A percentile compares a stretch with the other conserved stretches of the same genome.
Conservation (phyloP, 257 asterid genomes). For the Salvia rosmarinus region DNA sequence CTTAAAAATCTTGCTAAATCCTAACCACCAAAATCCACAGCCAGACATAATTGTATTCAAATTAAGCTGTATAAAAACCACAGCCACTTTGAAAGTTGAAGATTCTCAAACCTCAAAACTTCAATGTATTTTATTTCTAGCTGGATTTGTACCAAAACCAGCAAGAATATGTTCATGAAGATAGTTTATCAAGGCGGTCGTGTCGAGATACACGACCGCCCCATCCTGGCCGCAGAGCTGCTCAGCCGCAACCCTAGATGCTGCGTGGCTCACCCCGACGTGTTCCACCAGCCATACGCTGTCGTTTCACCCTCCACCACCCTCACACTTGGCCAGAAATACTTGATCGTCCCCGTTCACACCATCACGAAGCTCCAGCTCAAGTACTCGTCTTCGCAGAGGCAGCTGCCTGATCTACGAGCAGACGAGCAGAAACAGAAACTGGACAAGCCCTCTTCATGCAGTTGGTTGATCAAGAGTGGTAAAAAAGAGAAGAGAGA, state of each 20-base stretch:
- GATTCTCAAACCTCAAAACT: not conserved
- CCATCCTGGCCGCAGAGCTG: conserved; percentile 52
- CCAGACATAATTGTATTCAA: not conserved
- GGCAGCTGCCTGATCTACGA: not conserved
- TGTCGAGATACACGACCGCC: conserved; percentile 63
- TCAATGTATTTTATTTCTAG: conserved; percentile 36
- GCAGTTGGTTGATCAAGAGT: conserved; percentile 31
- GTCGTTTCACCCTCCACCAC: conserved; percentile 53
- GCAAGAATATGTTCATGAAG: conserved; percentile 51
- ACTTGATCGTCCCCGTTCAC: conserved; percentile 56
- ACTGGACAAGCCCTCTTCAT: conserved; percentile 6
- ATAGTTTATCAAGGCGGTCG: conserved; percentile 68
- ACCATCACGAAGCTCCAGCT: conserved; percentile 57
- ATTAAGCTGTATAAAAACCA: not conserved
- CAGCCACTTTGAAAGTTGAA: not conserved
- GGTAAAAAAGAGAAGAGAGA: not conserved
- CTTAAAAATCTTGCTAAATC: not conserved
- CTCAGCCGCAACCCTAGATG: conserved; percentile 53
- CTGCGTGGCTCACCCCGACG: conserved; percentile 53
- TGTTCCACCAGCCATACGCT: conserved; percentile 60
- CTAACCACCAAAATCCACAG: conserved; percentile 21
- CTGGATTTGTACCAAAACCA: conserved; percentile 51
- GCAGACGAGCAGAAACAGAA: not conserved
- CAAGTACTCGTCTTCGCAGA: conserved; percentile 23
- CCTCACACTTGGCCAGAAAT: conserved; percentile 60